phyloP scores from a whole-genome alignment of 1,139 yeast genomes.

The Taiozyma sp. region DNA sequence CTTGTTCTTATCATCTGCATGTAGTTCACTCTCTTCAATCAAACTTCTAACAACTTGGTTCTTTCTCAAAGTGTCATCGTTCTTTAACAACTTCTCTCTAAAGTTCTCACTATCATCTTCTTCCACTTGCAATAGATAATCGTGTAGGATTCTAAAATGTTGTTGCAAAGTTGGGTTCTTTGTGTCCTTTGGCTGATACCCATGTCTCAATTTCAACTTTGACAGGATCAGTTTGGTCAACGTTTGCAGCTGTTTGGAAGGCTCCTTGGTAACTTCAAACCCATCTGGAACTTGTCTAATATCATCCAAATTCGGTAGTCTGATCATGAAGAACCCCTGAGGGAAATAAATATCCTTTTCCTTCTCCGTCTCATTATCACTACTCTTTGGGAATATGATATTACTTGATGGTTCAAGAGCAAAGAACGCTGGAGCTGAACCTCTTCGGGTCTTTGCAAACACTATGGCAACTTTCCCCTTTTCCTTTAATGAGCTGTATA shows the following conservation, averaged over 20 bases:
- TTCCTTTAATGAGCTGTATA: conserved; percentile 56
- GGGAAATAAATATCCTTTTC: conserved; percentile 37
- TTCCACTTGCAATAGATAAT: conserved; percentile 62
- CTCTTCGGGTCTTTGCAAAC: conserved; percentile 59
- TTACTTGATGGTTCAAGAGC: conserved; percentile 54
- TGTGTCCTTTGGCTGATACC: conserved; percentile 55
- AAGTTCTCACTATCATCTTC: conserved; percentile 27
- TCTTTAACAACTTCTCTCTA: conserved; percentile 9
- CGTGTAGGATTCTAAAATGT: conserved; percentile 61
- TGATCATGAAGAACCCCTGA: conserved; percentile 57
- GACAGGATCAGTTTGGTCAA: conserved; percentile 36
- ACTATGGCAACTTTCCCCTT: conserved; percentile 58
- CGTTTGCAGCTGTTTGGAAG: conserved; percentile 27
- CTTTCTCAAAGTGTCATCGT: conserved; percentile 30
- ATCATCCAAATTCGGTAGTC: conserved; percentile 64
- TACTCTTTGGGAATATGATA: conserved; percentile 17
- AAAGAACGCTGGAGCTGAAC: conserved; percentile 52
- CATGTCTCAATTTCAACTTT: conserved; percentile 36
- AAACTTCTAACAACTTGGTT: conserved; percentile 21
- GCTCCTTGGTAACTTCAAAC: conserved; percentile 10
- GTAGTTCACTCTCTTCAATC: conserved; percentile 12
- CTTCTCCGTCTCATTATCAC: conserved; percentile 28
- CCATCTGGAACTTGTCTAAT: conserved; percentile 45
- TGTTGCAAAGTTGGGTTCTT: conserved; percentile 67
- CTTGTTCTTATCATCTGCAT: conserved; percentile 2